These are phyloP conservation scores for Colletotrichum sp. DNA, from an alignment of 2,329 filamentous ascomycete genomes.

Conservation along the genomic window DNA sequence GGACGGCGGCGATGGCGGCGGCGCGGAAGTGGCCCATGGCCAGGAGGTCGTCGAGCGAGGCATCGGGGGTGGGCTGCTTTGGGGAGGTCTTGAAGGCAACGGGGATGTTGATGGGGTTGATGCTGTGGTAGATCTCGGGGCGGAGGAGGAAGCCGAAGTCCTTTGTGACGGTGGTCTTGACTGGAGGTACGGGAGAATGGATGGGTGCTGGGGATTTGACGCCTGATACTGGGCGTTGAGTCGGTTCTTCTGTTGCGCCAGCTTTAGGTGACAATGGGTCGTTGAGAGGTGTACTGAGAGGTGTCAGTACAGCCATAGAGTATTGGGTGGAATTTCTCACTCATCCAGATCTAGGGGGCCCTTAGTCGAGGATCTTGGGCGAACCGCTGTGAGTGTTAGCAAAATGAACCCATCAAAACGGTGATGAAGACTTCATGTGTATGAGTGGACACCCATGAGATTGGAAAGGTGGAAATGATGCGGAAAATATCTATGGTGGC, in stretches of 20 bases:
- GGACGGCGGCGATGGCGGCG: constrained; percentile 72
- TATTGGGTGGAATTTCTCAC: constrained; percentile 41
- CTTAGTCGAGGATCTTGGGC: constrained; percentile 74
- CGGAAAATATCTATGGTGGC: not conserved
- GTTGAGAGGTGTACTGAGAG: constrained; percentile 21
- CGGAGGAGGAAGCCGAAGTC: constrained; percentile 84
- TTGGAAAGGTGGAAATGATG: not conserved
- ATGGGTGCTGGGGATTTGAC: constrained; percentile 27
- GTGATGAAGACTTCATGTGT: not conserved
- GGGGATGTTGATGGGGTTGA: constrained; percentile 68
- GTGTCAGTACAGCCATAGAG: constrained; percentile 2
- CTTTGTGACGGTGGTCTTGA: constrained; percentile 51
- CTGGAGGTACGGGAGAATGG: constrained; percentile 38
- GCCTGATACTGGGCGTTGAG: constrained; percentile 19
- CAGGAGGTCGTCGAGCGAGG: constrained; percentile 73
- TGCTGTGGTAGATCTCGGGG: constrained; percentile 82
- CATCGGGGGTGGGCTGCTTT: constrained; percentile 66
- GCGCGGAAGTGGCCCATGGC: constrained; percentile 78
- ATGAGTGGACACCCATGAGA: not conserved
- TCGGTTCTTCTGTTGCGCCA: constrained; percentile 16
- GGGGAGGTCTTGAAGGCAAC: constrained; percentile 72
- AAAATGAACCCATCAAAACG: not conserved
- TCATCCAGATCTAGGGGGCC: constrained; percentile 80
- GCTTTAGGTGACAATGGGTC: constrained; percentile 22
- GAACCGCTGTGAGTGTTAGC: constrained; percentile 45